Evolutionary conservation across 306 rosid species (phyloP), one percentile per base, ranked within the genome.

Genomic region (Glycine latifolia): DNA sequence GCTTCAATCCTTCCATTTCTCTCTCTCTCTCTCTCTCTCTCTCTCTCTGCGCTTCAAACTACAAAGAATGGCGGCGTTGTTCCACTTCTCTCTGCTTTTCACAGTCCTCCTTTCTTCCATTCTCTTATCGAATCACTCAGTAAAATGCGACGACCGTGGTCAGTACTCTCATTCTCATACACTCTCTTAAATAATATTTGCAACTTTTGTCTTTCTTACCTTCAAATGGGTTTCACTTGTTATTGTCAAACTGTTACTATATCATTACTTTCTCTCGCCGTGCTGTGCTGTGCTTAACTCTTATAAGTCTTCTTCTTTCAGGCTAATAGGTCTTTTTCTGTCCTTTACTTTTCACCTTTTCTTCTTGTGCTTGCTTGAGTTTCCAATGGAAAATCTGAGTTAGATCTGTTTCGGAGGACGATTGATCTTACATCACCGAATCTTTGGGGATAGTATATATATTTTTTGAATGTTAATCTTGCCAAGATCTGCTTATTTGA

Each of bases 341-440:
- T 26, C 31, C 31, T 26, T 26, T 26, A 26, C 1, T 26, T 26
- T 26, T 26, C 2, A 26, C 31, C 31, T 20, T 47, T 58, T 48
- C 39, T 33, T 52, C 13, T 16, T 61, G 31, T 26, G 31, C 63
- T 31, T 13, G 77, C 16, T 55, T 17, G 44, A 10, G 44, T 5
- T 39, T 39, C 44, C 63, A 75, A 26, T 65, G 43, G 41, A 26
- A 26, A 26, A 26, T 26, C 31, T 26, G 31, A 49, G 7, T 56
- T 81, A 82, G 94, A 92, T 90, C 92, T 85, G 82, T 50, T 77
- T 75, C 1, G 12, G 59, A 14, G n/a, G 35, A 35, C 6, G 6
- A 17, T 61, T 81, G 83, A 83, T 79, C 87, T 81, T 75, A 67
- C 71, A 65, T 78, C 79, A n/a, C 52, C 16, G 55, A 60, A 52